Evolutionary conservation across 805 yeast species (phyloP), one percentile per base, ranked within the genome.

Genomic region (Wickerhamiella sergipiensis): DNA sequence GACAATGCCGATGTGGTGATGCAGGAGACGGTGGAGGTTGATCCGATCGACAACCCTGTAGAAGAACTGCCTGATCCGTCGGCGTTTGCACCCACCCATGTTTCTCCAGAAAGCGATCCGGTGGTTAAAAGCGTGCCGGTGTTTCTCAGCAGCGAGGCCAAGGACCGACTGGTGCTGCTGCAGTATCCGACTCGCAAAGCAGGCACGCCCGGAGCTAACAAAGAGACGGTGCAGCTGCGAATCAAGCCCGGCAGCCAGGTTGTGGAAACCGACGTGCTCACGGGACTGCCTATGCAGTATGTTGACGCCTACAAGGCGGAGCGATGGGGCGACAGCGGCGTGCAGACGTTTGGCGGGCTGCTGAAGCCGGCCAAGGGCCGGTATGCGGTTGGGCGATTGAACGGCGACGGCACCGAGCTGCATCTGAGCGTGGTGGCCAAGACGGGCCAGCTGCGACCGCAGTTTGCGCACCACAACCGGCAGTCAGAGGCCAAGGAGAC

Each of bases 391-490:
- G 74, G 75, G 0, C 65, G 67, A 45, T 64, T 75, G 40, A 59
- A 64, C 39, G 68, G 75, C 29, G 76, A 74, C 6, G 47, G 46
- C 39, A 44, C 50, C 6, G 79, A 74, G 58, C 60, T 87, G 7
- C 78, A 84, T 47, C 64, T 90, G 53, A 66, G 77, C 1, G 85
- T 90, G 1, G 71, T 89, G 1, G 75, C 78, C 36, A 73, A 79
- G 19, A 77, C 84, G 0, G 77, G 83, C 0, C 97, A 90, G 64
- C 64, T 92, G 53, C 75, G 95, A 57, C 92, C 97, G 2, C 76
- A 77, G 58, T 86, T 92, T 67, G 76, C 75, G 56, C 85, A 89
- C 62, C 78, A 88, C 43, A 95, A 88, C 62, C 79, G 74, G 42
- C 68, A 73, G 50, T 51, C 55, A 5, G 69, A 69, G 51, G 73